Percentiles rank a stretch among this genome's conserved stretches.
These are phyloP conservation scores for Capronia americana DNA, from an alignment of 2,329 filamentous ascomycete species.

Conservation along the genomic window DNA sequence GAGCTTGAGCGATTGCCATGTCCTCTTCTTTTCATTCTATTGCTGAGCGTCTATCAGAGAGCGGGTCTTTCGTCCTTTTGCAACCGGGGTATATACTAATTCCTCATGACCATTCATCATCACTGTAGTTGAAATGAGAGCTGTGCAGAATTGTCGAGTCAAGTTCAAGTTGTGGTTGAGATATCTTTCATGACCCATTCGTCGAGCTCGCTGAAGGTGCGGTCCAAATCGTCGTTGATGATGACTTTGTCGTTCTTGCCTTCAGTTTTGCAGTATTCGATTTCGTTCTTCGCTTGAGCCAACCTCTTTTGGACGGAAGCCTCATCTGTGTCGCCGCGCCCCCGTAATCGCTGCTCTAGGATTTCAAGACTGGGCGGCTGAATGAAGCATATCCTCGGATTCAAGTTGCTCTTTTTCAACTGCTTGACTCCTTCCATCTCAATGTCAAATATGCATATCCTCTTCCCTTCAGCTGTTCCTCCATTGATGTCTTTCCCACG, in stretches of 20 bases:
- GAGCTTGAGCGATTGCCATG: constrained; percentile 31
- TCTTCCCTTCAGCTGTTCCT: constrained; percentile 61
- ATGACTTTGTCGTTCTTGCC: constrained; percentile 71
- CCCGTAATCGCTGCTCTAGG: constrained; percentile 75
- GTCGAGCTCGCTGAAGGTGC: constrained; percentile 61
- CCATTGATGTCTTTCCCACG: constrained; percentile 50
- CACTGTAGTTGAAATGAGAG: constrained; percentile 9
- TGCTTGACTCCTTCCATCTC: constrained; percentile 98
- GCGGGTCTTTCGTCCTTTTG: constrained; percentile 38
- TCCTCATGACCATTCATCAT: constrained; percentile 29
- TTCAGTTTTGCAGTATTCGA: constrained; percentile 72
- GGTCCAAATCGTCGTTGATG: constrained; percentile 69
- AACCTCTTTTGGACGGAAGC: constrained; percentile 73
- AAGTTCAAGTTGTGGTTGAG: constrained; percentile 6
- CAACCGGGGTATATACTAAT: constrained; percentile 32
- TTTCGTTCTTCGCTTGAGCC: constrained; percentile 73
- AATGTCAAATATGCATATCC: constrained; percentile 86
- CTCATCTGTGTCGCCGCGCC: constrained; percentile 79
- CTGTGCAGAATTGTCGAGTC: constrained; percentile 1
- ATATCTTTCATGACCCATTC: constrained; percentile 55
- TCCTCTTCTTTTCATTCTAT: constrained; percentile 32
- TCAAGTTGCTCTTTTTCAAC: constrained; percentile 76
- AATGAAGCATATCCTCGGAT: constrained; percentile 83
- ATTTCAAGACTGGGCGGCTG: constrained; percentile 76
- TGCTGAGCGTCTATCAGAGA: constrained; percentile 38